A percentile compares a stretch with the other conserved stretches of the same genome.
These are phyloP conservation scores for Tripidium arundinaceum DNA, from an alignment of 202 grass and related monocot genomes.

Conservation along the genomic window DNA sequence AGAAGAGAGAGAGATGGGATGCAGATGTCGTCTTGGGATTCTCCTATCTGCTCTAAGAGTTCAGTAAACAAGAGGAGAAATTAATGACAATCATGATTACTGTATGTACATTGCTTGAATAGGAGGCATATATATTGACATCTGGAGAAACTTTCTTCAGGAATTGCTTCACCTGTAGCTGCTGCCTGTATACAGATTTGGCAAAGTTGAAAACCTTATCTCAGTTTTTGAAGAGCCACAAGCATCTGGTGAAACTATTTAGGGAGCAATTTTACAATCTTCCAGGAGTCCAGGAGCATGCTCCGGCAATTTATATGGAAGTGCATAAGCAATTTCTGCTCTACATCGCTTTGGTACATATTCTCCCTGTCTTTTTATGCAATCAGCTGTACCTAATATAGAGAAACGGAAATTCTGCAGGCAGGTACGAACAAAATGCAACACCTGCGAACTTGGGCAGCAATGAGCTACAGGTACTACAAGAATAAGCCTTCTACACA, in stretches of 20 bases:
- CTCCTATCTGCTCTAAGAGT: background rate
- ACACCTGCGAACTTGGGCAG: slow-evolving; percentile 4
- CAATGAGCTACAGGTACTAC: background rate
- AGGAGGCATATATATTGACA: background rate
- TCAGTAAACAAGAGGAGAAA: background rate
- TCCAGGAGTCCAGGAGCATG: background rate
- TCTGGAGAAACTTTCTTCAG: slow-evolving; percentile 2
- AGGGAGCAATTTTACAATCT: background rate
- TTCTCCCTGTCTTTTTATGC: background rate
- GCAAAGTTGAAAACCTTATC: background rate
- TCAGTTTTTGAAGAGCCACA: background rate
- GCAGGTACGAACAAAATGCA: background rate
- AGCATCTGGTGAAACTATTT: background rate
- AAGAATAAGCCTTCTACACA: too few relatives aligned
- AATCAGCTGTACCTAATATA: background rate
- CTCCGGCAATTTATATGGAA: background rate
- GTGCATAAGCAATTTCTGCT: background rate
- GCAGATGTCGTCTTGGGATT: background rate
- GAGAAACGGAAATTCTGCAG: slow-evolving; percentile 2
- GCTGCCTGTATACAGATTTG: background rate
- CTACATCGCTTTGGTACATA: background rate
- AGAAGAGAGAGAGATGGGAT: background rate
- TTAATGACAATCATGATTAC: background rate
- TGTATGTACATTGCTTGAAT: background rate
- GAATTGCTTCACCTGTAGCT: background rate